Base-by-base conservation (phyloP, 139 green algal genomes). In the Chlamydomonas sphaeroides region DNA sequence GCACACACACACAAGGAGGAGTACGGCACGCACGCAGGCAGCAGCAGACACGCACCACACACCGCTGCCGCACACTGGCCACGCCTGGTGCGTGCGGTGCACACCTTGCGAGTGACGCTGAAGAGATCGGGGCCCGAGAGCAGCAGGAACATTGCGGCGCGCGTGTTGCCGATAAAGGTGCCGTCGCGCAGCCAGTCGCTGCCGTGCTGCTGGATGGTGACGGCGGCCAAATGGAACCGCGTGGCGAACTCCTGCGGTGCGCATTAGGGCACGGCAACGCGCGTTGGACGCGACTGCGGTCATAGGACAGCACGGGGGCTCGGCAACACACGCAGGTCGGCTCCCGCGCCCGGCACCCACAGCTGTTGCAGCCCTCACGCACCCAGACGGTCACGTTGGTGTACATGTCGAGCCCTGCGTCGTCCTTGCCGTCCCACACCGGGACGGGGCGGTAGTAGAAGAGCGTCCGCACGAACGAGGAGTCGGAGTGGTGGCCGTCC, bases 301-400 rank as follows among this genome's bases (percentile, higher is more conserved):
- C 45, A 53, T 14, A 21, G 45, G 14, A 10, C 45, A 53, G 45
- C 45, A 53, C 14, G 45, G 11, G 45, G 45, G 45, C 14, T 10
- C 11, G 14, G 45, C 45, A 21, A 53, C 11, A 53, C 45, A 53
- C n/a, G 45, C 45, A 21, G 45, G 45, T 10, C 14, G 45, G 10
- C 45, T 53, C 14, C 14, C 45, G 11, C 14, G 45, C 45, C 45
- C 45, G 14, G 45, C 45, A 53, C 11, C 45, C 45, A 14, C 14
- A 53, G 11, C 45, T 53, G 45, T 53, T 14, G 45, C 45, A 53
- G n/a, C n/a, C n/a, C 45, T 53, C n/a, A 42, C 74, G 56, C n/a
- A 80, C 74, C 74, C 74, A 80, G 5, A 70, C n/a, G 21, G 59
- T 80, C 18, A 70, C 7, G 41, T 70, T 80, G 21, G 41, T 61